Evolutionary conservation across 2,329 filamentous ascomycete genomes (phyloP).

Genomic region (Scedosporium boydii): DNA sequence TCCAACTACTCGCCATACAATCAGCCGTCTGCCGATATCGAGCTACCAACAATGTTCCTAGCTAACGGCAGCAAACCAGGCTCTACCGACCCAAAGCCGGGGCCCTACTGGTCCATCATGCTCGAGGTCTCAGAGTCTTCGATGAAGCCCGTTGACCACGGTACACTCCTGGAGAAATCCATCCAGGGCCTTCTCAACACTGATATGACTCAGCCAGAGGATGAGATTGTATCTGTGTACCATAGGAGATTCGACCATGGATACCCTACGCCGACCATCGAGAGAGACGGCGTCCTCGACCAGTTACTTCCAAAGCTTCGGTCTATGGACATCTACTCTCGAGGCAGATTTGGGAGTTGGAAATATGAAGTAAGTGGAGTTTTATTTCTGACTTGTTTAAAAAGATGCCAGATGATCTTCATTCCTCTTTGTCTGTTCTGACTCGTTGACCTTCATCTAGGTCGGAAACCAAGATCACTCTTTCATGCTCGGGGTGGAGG

Average conservation of each 20-base stretch:
- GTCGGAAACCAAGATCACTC: slow-evolving; percentile 92
- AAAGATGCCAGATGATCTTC: background rate
- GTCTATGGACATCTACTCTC: slow-evolving; percentile 84
- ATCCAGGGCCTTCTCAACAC: slow-evolving; percentile 98
- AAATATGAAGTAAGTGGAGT: slow-evolving; percentile 67
- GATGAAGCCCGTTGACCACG: slow-evolving; percentile 86
- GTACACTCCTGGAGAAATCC: slow-evolving; percentile 76
- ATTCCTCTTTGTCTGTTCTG: background rate
- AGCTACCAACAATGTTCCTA: slow-evolving; percentile 78
- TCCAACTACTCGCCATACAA: slow-evolving; percentile 99
- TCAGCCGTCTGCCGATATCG: slow-evolving; percentile 73
- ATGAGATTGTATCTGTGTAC: slow-evolving; percentile 97
- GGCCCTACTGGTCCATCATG: slow-evolving; percentile 99
- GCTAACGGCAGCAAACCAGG: slow-evolving; percentile 76
- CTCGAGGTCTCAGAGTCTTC: slow-evolving; percentile 92
- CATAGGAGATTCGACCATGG: slow-evolving; percentile 97
- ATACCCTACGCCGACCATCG: slow-evolving; percentile 89
- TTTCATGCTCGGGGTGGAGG: slow-evolving; percentile 95
- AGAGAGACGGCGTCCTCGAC: slow-evolving; percentile 90
- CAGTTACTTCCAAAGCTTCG: slow-evolving; percentile 88
- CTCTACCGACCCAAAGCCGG: slow-evolving; percentile 65
- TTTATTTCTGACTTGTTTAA: background rate
- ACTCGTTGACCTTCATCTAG: slow-evolving; percentile 15
- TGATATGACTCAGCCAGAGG: slow-evolving; percentile 80
- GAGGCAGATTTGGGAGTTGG: slow-evolving; percentile 97